Percentiles rank a stretch among this genome's conserved stretches.
Conservation (phyloP, 306 rosid species). For the apple (Malus domestica) region ASM211411v1 NC_041796.1:27492501-27493000, state of each 20-base stretch:
- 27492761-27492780: neutral
- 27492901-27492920: slow-evolving; percentile 25
- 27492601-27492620: neutral
- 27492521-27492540: neutral
- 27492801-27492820: neutral
- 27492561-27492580: neutral
- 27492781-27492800: neutral
- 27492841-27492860: slow-evolving; percentile 4
- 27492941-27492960: slow-evolving; percentile 37
- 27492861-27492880: neutral
- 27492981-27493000: neutral
- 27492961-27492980: slow-evolving; percentile 16
- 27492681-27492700: neutral
- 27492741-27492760: neutral
- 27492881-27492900: slow-evolving; percentile 39
- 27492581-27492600: neutral
- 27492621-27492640: neutral
- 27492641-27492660: neutral
- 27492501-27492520: neutral
- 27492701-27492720: neutral
- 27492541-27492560: neutral
- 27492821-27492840: neutral
- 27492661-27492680: neutral
- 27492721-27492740: neutral
- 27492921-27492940: slow-evolving; percentile 28